Evolutionary conservation across 2,329 filamentous ascomycete genomes (phyloP).

Genomic region (Blastomyces emzantsi): DNA sequence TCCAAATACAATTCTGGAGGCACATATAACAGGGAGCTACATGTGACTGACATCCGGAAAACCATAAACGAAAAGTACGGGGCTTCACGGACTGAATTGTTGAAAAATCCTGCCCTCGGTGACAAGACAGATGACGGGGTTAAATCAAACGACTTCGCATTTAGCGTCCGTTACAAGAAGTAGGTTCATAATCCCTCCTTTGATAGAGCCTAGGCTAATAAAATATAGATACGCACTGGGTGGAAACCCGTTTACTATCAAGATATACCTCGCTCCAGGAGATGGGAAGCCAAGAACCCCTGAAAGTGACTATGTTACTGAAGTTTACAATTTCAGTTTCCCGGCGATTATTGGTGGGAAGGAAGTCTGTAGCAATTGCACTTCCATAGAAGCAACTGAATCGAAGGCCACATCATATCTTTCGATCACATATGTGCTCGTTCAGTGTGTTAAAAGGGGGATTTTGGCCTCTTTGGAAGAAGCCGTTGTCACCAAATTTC

Average conservation of each 20-base stretch:
- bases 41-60: conserved; percentile 2
- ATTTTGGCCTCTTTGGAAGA: conserved; percentile 2
- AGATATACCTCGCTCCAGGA: conserved; percentile 5
- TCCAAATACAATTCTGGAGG: conserved; percentile 3
- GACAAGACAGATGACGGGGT: conserved; percentile 7
- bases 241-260: conserved; percentile 3
- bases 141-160: conserved; percentile 7
- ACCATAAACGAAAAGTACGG: conserved; percentile 6
- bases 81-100: conserved; percentile 1
- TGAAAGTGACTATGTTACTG: conserved; percentile 5
- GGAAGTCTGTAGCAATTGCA: conserved; percentile 6
- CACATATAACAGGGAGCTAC: conserved; percentile 1
- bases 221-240: conserved; percentile 3
- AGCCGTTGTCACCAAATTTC: conserved; percentile 1
- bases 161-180: conserved; percentile 8
- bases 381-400: neutral
- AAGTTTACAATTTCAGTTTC: conserved; percentile 9
- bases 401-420: conserved; percentile 6
- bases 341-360: conserved; percentile 1
- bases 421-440: conserved; percentile 5
- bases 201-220: neutral
- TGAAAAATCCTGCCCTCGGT: neutral
- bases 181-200: neutral
- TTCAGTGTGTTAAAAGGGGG: conserved; percentile 3
- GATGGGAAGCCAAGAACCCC: conserved; percentile 7